Conservation (phyloP, 73 alveolate species). For the Paraurostyla sp. region DNA sequence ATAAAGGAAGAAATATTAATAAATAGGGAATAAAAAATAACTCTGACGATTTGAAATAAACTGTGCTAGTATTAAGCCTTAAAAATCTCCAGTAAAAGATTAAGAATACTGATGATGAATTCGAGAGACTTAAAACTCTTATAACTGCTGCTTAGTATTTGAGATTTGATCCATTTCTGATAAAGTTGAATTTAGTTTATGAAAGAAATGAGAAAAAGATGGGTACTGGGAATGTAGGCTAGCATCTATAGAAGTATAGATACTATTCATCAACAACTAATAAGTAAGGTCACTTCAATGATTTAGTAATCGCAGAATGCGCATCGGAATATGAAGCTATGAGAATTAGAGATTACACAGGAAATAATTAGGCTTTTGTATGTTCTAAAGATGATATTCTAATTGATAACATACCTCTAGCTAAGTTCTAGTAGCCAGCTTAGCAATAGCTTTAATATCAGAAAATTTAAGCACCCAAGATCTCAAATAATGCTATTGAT, state of each 20-base stretch:
- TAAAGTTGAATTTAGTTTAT: conserved; percentile 11
- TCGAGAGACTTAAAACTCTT: not conserved
- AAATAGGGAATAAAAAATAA: not conserved
- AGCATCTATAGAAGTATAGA: not conserved
- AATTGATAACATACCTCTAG: not conserved
- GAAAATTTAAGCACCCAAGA: not conserved
- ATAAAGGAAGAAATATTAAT: not conserved
- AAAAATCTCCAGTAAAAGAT: not conserved
- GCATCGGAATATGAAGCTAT: not conserved
- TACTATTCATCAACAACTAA: not conserved
- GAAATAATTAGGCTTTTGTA: conserved; percentile 10
- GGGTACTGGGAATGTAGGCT: not conserved
- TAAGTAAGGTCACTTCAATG: conserved; percentile 24
- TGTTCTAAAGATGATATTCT: not conserved
- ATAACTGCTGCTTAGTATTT: not conserved
- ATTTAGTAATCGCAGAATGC: not conserved
- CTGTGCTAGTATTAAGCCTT: conserved; percentile 9
- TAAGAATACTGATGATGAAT: conserved; percentile 24
- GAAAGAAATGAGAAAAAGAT: conserved; percentile 25
- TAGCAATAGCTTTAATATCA: not conserved
- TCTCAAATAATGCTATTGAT: no score
- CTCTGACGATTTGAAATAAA: not conserved
- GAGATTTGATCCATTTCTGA: conserved; percentile 37
- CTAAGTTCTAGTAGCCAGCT: not conserved
- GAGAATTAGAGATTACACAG: not conserved